Conservation (phyloP, 805 yeast genomes). For the Monosporozyma aerobia region DNA sequence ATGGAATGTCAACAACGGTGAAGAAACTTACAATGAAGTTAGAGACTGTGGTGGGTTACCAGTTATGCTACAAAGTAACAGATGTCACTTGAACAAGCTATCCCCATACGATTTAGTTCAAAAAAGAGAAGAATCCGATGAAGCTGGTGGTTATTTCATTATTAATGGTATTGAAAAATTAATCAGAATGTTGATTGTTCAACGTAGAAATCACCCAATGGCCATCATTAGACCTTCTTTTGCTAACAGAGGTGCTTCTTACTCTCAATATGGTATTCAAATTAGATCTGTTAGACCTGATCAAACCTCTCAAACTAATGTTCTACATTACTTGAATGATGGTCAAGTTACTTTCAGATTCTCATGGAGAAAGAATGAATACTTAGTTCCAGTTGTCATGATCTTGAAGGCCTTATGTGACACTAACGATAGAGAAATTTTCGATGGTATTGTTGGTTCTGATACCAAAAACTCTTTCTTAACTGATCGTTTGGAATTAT, state of each 20-base stretch:
- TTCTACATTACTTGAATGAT: slow-evolving; percentile 88
- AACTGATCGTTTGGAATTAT: slow-evolving; percentile 93
- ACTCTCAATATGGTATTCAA: slow-evolving; percentile 86
- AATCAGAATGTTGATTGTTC: slow-evolving; percentile 95
- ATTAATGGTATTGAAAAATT: slow-evolving; percentile 96
- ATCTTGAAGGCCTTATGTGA: slow-evolving; percentile 82
- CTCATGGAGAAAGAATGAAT: slow-evolving; percentile 95
- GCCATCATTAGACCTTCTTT: slow-evolving; percentile 93
- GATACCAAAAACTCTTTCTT: slow-evolving; percentile 83
- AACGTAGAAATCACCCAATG: slow-evolving; percentile 96
- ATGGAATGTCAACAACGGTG: slow-evolving; percentile 86
- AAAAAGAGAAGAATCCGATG: slow-evolving; percentile 85
- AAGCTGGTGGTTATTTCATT: slow-evolving; percentile 91
- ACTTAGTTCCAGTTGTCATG: slow-evolving; percentile 87
- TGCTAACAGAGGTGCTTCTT: slow-evolving; percentile 85
- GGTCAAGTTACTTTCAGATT: slow-evolving; percentile 96
- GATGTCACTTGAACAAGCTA: slow-evolving; percentile 81
- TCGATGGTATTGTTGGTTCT: slow-evolving; percentile 90
- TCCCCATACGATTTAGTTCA: slow-evolving; percentile 75
- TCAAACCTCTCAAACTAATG: slow-evolving; percentile 95
- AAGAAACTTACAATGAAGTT: slow-evolving; percentile 58
- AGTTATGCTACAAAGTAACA: slow-evolving; percentile 79
- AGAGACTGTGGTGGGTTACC: slow-evolving; percentile 92
- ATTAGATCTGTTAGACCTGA: slow-evolving; percentile 92
- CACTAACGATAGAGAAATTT: slow-evolving; percentile 88